Evolutionary conservation across 768 basidiomycete species (phyloP).

Genomic region (Clitopilus hobsonii): DNA sequence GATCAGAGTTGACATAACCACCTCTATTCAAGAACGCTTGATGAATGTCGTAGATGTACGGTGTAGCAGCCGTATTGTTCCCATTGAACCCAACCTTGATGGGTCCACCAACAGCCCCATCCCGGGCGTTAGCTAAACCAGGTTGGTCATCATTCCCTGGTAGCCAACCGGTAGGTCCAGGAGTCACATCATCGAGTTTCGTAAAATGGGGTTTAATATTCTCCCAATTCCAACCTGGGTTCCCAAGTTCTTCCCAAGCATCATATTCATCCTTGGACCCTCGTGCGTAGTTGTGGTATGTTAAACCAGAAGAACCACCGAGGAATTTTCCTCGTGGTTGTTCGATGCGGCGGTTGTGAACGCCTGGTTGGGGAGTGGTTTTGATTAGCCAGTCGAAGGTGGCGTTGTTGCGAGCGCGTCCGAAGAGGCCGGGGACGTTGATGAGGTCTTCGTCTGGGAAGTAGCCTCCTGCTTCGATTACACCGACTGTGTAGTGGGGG

Average conservation of each 20-base stretch:
- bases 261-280: slow-evolving; percentile 11
- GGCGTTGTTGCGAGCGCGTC: slow-evolving; percentile 3
- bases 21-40: slow-evolving; percentile 8
- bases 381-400: slow-evolving; percentile 8
- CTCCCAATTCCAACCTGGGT: slow-evolving; percentile 32
- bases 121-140: slow-evolving; percentile 6
- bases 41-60: slow-evolving; percentile 9
- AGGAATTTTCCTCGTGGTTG: slow-evolving; percentile 11
- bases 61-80: slow-evolving; percentile 10
- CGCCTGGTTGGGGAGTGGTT: slow-evolving; percentile 5
- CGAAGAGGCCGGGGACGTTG: slow-evolving; percentile 11
- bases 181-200: slow-evolving; percentile 9
- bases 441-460: slow-evolving; percentile 13
- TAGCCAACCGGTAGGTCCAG: slow-evolving; percentile 6
- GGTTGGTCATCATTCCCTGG: slow-evolving; percentile 5
- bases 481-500: slow-evolving; percentile 17
- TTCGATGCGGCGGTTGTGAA: slow-evolving; percentile 6
- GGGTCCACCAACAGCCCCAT: slow-evolving; percentile 8
- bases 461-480: slow-evolving; percentile 21
- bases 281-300: slow-evolving; percentile 7
- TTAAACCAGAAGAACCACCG: slow-evolving; percentile 13
- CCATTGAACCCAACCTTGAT: slow-evolving; percentile 10
- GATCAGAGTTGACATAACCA: slow-evolving; percentile 10
- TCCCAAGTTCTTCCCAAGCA: slow-evolving; percentile 18
- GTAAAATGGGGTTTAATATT: slow-evolving; percentile 12